Base-by-base conservation (phyloP, 164 flowering plant species). In the Magnolia changhungtana region DNA sequence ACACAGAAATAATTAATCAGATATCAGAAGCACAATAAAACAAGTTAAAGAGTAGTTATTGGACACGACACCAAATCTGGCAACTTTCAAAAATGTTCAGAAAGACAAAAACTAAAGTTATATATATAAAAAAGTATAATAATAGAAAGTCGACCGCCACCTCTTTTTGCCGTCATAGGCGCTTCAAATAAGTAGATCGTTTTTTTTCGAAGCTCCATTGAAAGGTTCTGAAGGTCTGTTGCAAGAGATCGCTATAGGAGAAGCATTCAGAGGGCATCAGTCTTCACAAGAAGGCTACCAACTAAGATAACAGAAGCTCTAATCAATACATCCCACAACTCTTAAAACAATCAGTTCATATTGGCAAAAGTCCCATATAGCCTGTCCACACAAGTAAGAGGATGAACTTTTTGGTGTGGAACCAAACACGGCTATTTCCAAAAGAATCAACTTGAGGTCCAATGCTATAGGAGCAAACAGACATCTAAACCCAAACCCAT, bases 141-240 rank as follows among this genome's bases (percentile, higher is more conserved):
- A 10, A 23, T n/a, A 67, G 6, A 24, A 75, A 31, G 52, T n/a
- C 4, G 66, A 18, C 14, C 71, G 50, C 23, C 18, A 92, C 99
- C 93, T 96, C 98, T 82, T 89, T 92, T 82, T 92, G 98, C 83
- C 89, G 96, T 80, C 84, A 89, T 50, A 94, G 93, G 14, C 97
- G 96, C 84, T 96, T 94, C 82, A 96, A 82, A 82, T 96, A 96
- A 52, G 88, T 81, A 55, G 98, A 96, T 74, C 94, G 99, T 78
- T 96, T 96, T 85, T 85, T 83, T 91, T 27, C 99, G 92, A n/a
- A 96, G 88, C 80, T 96, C 99, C 93, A 90, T 78, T 50, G 97
- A 96, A 50, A 96, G 91, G 73, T 84, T 91, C 82, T 94, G 99
- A 78, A 96, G 98, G 82, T 96, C 99, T 50, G 92, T 96, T 59